phyloP scores from a whole-genome alignment of 257 asterid species.

The Nicotiana noctiflora region DNA sequence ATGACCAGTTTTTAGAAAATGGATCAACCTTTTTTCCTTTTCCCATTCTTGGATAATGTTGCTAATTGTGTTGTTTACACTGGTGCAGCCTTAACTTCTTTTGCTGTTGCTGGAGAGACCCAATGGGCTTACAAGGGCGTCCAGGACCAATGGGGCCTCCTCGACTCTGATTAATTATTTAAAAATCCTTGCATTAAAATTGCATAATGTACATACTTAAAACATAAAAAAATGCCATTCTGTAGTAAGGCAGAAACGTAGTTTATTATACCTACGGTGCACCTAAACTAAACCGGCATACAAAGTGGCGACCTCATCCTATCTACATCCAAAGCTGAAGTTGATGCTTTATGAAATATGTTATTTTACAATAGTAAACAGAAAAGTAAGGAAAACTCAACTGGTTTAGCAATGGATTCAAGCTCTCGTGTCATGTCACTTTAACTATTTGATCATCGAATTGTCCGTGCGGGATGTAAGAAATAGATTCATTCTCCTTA shows the following conservation, averaged over 20 bases:
- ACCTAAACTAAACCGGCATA: too few species aligned
- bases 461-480: not conserved
- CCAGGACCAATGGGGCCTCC: not conserved
- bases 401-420: too few species aligned
- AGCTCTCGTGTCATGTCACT: too few species aligned
- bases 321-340: too few species aligned
- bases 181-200: too few species aligned
- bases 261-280: too few species aligned
- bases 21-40: not conserved
- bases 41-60: not conserved
- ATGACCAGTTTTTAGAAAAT: not conserved
- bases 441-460: not conserved
- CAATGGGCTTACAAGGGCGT: not conserved
- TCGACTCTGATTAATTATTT: not conserved
- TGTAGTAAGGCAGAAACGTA: too few species aligned
- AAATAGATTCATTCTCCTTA: not conserved
- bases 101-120: not conserved
- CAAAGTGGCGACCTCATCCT: too few species aligned
- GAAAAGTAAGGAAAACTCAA: too few species aligned
- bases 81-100: not conserved
- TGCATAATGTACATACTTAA: not conserved
- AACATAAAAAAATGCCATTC: too few species aligned
- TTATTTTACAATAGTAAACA: too few species aligned
- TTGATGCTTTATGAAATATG: too few species aligned
- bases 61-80: not conserved